Percentiles rank a stretch among this genome's conserved stretches.
Conservation (phyloP, 2,329 filamentous ascomycete genomes). For the Bipolaris bicolor region DNA sequence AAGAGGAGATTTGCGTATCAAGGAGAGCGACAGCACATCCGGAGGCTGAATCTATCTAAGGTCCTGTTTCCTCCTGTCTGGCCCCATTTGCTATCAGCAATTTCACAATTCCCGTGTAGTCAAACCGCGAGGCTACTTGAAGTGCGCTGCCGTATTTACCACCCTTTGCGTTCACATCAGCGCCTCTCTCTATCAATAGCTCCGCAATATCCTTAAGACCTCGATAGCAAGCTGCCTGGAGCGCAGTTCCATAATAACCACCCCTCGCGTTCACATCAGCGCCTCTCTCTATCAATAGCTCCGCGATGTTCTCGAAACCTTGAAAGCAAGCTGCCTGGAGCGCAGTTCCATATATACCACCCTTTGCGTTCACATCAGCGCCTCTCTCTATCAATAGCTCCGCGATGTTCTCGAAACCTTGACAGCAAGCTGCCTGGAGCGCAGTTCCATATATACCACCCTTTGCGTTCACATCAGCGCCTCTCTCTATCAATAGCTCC, state of each 20-base stretch:
- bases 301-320: not conserved
- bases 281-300: slow-evolving; percentile 1
- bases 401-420: no score
- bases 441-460: not conserved
- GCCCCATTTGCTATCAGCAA: not conserved
- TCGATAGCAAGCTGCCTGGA: not conserved
- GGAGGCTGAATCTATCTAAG: no score
- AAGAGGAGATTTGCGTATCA: no score
- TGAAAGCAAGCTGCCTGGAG: not conserved
- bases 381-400: no score
- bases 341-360: no score
- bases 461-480: not conserved
- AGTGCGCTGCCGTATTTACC: not conserved
- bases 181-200: not conserved
- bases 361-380: no score
- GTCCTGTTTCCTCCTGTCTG: not conserved
- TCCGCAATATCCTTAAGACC: not conserved
- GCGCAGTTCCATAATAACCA: not conserved
- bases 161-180: no score
- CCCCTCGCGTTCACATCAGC: not conserved
- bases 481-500: slow-evolving; percentile 5
- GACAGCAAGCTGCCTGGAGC: not conserved
- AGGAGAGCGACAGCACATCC: no score
- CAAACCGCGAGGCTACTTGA: not conserved
- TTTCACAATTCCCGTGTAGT: not conserved